These are phyloP conservation scores for Rasamsonia emersonii DNA, from an alignment of 2,329 filamentous ascomycete genomes.

Conservation along the genomic window DNA sequence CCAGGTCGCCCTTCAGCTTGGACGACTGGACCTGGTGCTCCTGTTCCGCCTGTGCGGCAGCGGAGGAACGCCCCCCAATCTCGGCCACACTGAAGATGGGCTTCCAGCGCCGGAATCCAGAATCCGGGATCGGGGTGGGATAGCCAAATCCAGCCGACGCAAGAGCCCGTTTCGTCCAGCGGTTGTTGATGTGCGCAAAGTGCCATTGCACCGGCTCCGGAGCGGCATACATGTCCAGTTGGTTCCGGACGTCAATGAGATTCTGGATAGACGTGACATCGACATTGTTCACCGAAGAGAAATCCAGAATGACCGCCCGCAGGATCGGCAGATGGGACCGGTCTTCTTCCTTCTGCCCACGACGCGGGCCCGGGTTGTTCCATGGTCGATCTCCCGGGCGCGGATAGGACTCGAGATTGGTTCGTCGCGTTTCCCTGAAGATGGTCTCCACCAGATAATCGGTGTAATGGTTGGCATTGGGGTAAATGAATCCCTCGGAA, in stretches of 20 bases:
- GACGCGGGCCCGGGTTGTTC: conserved; percentile 80
- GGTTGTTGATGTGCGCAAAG: conserved; percentile 85
- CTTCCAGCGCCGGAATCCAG: conserved; percentile 64
- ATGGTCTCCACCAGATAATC: conserved; percentile 66
- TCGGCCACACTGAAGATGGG: conserved; percentile 94
- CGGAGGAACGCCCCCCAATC: conserved; percentile 62
- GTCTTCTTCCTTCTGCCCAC: conserved; percentile 43
- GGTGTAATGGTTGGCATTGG: conserved; percentile 82
- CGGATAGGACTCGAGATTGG: conserved; percentile 58
- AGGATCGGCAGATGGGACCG: conserved; percentile 55
- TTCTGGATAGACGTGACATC: conserved; percentile 89
- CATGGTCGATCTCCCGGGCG: conserved; percentile 74
- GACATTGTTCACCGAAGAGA: conserved; percentile 86
- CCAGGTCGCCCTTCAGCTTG: conserved; percentile 17
- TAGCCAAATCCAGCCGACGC: conserved; percentile 82
- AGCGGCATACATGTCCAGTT: conserved; percentile 74
- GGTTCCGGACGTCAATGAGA: conserved; percentile 88
- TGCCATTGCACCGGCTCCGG: conserved; percentile 90
- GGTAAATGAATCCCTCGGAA: conserved; percentile 91
- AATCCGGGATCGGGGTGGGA: conserved; percentile 51
- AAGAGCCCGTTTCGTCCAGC: conserved; percentile 88
- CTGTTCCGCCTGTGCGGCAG: conserved; percentile 60
- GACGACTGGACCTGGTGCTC: conserved; percentile 42
- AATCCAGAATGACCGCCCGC: conserved; percentile 87
- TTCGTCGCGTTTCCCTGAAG: conserved; percentile 64